Conservation (phyloP, 2,329 filamentous ascomycete species). For the Passalora sequoiae region DNA sequence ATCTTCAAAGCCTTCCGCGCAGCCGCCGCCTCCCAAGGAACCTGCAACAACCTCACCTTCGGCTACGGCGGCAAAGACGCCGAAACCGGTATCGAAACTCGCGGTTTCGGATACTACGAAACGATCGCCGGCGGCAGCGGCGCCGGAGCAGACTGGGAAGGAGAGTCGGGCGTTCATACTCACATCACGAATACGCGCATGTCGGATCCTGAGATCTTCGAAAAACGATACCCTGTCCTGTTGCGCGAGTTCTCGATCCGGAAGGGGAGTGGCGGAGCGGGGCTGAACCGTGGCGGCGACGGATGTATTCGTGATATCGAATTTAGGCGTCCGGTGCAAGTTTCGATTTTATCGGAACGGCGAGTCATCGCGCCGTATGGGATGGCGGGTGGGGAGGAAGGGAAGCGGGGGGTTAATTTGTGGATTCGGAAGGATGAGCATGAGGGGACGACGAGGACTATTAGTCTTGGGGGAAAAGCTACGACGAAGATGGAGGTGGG, state of each 20-base stretch:
- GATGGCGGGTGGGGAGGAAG: conserved; percentile 32
- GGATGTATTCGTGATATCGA: conserved; percentile 33
- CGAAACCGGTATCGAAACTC: conserved; percentile 18
- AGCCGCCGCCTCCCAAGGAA: conserved; percentile 30
- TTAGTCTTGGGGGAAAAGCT: conserved; percentile 43
- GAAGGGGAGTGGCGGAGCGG: conserved; percentile 30
- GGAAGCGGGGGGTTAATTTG: conserved; percentile 29
- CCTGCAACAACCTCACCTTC: conserved; percentile 32
- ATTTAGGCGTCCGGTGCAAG: conserved; percentile 26
- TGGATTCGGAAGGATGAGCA: conserved; percentile 27
- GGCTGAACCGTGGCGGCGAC: conserved; percentile 31
- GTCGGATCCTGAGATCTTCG: conserved; percentile 35
- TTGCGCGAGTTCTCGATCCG: conserved; percentile 33
- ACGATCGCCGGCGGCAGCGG: conserved; percentile 37
- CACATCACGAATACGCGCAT: conserved; percentile 38
- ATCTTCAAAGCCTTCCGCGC: conserved; percentile 32
- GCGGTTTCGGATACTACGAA: conserved; percentile 35
- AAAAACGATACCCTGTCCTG: conserved; percentile 35
- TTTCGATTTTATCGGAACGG: conserved; percentile 32
- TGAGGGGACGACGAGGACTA: conserved; percentile 18
- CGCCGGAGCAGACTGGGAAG: conserved; percentile 33
- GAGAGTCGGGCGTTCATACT: conserved; percentile 32
- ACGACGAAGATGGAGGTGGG: conserved; percentile 69
- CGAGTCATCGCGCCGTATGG: conserved; percentile 33
- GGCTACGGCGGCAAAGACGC: conserved; percentile 39